phyloP scores from a whole-genome alignment of 179 eudicot species.

The Silene vulgaris region DNA sequence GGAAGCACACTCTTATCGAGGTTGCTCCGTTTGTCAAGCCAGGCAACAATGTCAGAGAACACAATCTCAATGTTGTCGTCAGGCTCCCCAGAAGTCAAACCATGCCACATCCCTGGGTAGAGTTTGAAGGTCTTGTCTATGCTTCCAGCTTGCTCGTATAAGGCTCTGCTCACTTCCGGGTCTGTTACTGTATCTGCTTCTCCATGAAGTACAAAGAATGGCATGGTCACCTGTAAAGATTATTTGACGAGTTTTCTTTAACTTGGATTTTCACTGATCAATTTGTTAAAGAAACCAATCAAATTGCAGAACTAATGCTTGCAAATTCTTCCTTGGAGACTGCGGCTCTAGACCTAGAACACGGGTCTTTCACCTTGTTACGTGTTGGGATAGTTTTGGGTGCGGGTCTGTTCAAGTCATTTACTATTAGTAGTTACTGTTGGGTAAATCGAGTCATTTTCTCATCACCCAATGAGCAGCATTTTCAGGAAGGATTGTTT shows the following conservation, averaged over 20 bases:
- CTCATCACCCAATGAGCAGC: too few species aligned
- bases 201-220: conserved; percentile 89
- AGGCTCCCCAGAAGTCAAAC: conserved; percentile 77
- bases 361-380: too few species aligned
- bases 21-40: conserved; percentile 60
- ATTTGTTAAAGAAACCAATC: neutral
- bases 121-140: conserved; percentile 82
- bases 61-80: conserved; percentile 66
- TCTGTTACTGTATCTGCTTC: conserved; percentile 93
- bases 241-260: neutral
- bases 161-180: conserved; percentile 88
- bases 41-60: conserved; percentile 62
- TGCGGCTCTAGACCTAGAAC: too few species aligned
- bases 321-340: too few species aligned
- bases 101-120: conserved; percentile 98
- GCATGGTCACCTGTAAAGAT: conserved; percentile 62
- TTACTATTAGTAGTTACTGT: too few species aligned
- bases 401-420: too few species aligned
- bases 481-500: too few species aligned
- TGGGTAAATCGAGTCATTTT: too few species aligned
- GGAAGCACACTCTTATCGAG: conserved; percentile 18
- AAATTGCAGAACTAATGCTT: neutral
- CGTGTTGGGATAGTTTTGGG: too few species aligned
- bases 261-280: neutral
- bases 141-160: conserved; percentile 71